Base-by-base conservation (phyloP, 2,329 filamentous ascomycete species). In the Aureobasidium sp. region DNA sequence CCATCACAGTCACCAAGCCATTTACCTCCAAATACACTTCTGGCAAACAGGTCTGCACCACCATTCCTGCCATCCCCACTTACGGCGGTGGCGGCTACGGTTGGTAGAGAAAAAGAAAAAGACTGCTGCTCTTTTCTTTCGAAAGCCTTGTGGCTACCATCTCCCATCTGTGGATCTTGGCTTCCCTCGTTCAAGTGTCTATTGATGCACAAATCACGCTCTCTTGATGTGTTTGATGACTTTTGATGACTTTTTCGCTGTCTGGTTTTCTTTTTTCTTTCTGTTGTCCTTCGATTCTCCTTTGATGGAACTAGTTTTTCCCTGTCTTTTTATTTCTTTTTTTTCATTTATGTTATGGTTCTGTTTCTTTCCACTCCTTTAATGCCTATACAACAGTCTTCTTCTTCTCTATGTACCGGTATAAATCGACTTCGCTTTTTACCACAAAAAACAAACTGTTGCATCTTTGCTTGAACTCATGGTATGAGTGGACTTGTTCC, bases 11-110 rank as follows among this genome's bases (percentile, higher is more conserved):
- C 20, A 60, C 57, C 12, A 45, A 49, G 34, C 57, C 57, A 9
- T 22, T 12, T 1, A 60, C 45, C n/a, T 34, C 22, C 4, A 22
- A 12, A 7, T 29, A 22, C 31, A 45, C 20, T 1, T 22, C 44
- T 27, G 45, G 36, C 34, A 60, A 60, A 45, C 22, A 41, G 22
- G 45, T 60, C 25, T 60, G 57, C 36, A 42, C 36, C 37, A 55
- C 51, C 36, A 14, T 53, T 3, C 49, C 49, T n/a, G 48, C 48
- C 9, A 41, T 39, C 49, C 47, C 47, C 22, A 14, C 17, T 7
- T 55, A 31, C 11, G 51, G 51, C 6, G 51, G 51, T 12, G 25
- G 51, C 17, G 51, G 51, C n/a, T 55, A 55, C 37, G 45, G 45
- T 15, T 48, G 25, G 25, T 48, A 48, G 31, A 29, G 25, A 48